A percentile compares a stretch with the other conserved stretches of the same genome.
Evolutionary conservation across 192 early-diverging fungal species (phyloP).

Genomic region (Backusella mclennaniae): DNA sequence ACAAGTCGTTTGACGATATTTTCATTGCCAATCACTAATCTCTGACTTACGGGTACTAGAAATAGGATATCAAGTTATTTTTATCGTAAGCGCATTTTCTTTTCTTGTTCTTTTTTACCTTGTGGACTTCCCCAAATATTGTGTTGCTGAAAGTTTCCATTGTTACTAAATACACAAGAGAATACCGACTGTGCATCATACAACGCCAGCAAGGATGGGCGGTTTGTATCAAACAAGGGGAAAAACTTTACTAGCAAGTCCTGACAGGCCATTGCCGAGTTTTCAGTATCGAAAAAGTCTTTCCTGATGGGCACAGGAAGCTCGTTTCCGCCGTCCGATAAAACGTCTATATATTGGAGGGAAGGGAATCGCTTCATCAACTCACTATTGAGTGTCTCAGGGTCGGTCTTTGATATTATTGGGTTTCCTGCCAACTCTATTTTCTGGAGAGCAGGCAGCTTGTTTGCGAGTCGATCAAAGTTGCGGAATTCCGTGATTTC

Average conservation of each 20-base stretch:
- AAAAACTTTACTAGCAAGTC: conserved; percentile 47
- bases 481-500: conserved; percentile 31
- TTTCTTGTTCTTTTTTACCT: conserved; percentile 9
- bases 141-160: conserved; percentile 6
- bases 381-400: conserved; percentile 21
- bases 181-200: conserved; percentile 43
- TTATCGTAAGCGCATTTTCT: neutral
- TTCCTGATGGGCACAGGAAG: conserved; percentile 28
- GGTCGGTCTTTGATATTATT: conserved; percentile 24
- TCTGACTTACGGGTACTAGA: neutral
- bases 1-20: conserved; percentile 23
- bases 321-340: neutral
- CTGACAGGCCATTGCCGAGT: conserved; percentile 28
- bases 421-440: conserved; percentile 43
- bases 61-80: neutral
- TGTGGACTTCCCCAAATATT: conserved; percentile 13
- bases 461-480: conserved; percentile 33
- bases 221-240: conserved; percentile 41
- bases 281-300: conserved; percentile 44
- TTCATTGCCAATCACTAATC: conserved; percentile 12
- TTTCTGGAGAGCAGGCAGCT: conserved; percentile 16
- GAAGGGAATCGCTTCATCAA: conserved; percentile 40
- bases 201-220: conserved; percentile 30
- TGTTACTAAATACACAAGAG: conserved; percentile 26
- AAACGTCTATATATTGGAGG: conserved; percentile 34